Base-by-base conservation (phyloP, 495 filamentous ascomycete species). In the Lichenothelia convexa region DNA sequence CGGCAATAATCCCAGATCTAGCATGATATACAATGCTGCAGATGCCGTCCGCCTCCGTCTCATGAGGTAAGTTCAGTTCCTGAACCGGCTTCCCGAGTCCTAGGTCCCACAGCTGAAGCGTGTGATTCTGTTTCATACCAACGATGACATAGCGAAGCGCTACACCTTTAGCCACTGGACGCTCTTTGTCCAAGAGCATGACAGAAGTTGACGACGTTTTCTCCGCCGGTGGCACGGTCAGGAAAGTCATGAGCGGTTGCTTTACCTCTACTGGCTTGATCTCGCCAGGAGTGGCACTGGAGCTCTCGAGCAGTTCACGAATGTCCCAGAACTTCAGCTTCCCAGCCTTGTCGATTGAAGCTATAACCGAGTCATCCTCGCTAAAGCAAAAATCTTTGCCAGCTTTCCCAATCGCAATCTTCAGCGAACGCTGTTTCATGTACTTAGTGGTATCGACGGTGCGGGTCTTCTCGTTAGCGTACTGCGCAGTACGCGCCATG, bases 61-160 rank as follows among this genome's bases (percentile, higher is more conserved):
- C 78, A 51, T 99, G 91, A 4, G 91, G 91, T 40, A 99, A 76
- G 55, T 87, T 84, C 48, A 95, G 70, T 61, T 99, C 91, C 55
- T 95, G 85, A 33, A 99, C 89, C 20, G 86, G 78, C 61, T 91
- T 93, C 38, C 75, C 75, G 4, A 99, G 73, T 38, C 80, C 81
- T 55, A 99, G 79, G 68, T 99, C 91, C 91, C 91, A 99, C 39
- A 99, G 69, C 62, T 99, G 91, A 41, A 99, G 74, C 33, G 85
- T 89, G 60, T 99, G 91, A 55, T 99, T 99, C 55, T 95, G 91
- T 61, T 94, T 95, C 67, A 94, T 79, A 41, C 91, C 91, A 34
- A 99, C 86, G 40, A 99, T 70, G 57, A 95, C 73, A 60, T 95
- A 99, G 41, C 91, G 70, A 40, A 91, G 60, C 13, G 91, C 85